These are phyloP conservation scores for Cudoniella acicularis DNA, from an alignment of 495 filamentous ascomycete genomes.

Conservation along the genomic window DNA sequence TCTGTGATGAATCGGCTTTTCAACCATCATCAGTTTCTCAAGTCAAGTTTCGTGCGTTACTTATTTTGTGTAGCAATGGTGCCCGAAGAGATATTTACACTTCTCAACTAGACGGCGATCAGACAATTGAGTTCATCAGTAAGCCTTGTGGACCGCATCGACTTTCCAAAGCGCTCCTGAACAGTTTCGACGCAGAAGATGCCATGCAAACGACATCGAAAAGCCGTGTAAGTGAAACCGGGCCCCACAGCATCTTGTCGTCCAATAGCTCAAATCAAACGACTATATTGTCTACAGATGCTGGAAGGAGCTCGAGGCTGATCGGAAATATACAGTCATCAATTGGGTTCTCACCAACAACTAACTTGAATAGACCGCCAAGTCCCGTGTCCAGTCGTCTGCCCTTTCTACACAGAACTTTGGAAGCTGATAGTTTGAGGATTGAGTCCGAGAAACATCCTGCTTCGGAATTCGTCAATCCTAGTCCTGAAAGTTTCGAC, in stretches of 20 bases:
- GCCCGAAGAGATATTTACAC: constrained; percentile 11
- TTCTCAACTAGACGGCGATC: background rate
- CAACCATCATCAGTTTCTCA: background rate
- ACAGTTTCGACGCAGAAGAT: constrained; percentile 16
- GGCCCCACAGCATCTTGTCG: background rate
- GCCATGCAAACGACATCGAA: background rate
- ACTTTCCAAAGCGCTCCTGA: constrained; percentile 16
- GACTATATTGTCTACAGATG: constrained; percentile 11
- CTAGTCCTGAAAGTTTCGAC: no score
- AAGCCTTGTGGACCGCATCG: constrained; percentile 22
- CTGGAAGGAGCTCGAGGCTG: constrained; percentile 6
- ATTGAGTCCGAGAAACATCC: background rate
- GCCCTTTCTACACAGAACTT: background rate
- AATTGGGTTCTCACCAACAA: constrained; percentile 17
- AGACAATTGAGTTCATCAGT: constrained; percentile 15
- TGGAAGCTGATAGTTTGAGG: background rate
- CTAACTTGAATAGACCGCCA: constrained; percentile 4
- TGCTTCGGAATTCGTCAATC: no score
- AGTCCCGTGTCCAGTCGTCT: background rate
- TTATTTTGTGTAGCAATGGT: constrained; percentile 14
- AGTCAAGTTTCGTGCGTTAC: constrained; percentile 3
- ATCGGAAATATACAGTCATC: constrained; percentile 21
- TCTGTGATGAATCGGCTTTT: constrained; percentile 11
- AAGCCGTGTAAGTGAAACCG: constrained; percentile 9
- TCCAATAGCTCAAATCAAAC: background rate